Evolutionary conservation across 257 asterid species (phyloP).

Genomic region (Linaria vulgaris): DNA sequence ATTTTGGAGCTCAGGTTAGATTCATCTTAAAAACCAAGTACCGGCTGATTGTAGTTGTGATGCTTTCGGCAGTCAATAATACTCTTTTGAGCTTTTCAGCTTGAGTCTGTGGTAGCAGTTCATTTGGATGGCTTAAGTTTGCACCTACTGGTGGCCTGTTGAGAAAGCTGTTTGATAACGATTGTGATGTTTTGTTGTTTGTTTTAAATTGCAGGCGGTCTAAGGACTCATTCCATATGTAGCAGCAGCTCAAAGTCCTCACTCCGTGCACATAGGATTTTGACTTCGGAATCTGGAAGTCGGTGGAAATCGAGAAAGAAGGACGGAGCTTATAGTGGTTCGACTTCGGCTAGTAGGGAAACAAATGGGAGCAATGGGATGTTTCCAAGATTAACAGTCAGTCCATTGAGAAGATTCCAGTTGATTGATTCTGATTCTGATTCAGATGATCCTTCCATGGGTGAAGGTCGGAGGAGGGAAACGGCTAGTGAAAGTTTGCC

Average conservation of each 20-base stretch:
- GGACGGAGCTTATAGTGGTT: conserved; percentile 39
- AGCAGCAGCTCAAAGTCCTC: conserved; percentile 88
- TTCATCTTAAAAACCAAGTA: background rate
- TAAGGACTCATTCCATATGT: conserved; percentile 41
- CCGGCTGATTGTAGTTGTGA: background rate
- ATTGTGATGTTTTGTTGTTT: conserved; percentile 1
- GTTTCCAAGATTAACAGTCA: conserved; percentile 51
- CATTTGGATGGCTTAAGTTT: conserved; percentile 3
- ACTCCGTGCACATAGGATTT: conserved; percentile 39
- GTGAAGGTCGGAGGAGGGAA: conserved; percentile 28
- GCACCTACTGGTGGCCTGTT: background rate
- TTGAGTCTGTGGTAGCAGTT: conserved; percentile 9
- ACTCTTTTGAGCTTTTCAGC: background rate
- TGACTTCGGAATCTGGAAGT: conserved; percentile 47
- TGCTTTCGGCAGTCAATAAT: background rate
- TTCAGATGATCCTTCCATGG: conserved; percentile 61
- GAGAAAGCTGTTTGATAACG: background rate
- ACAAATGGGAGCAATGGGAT: conserved; percentile 31
- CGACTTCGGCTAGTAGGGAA: conserved; percentile 35
- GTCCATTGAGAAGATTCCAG: conserved; percentile 90
- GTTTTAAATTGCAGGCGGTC: conserved; percentile 38
- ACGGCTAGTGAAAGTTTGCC: conserved; percentile 30
- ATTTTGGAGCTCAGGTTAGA: background rate
- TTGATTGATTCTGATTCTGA: conserved; percentile 75
- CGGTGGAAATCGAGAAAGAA: conserved; percentile 39